A percentile compares a stretch with the other conserved stretches of the same genome.
phyloP scores from a whole-genome alignment of 441 rosid genomes.

The Pelargonium myrrhifolium region DNA sequence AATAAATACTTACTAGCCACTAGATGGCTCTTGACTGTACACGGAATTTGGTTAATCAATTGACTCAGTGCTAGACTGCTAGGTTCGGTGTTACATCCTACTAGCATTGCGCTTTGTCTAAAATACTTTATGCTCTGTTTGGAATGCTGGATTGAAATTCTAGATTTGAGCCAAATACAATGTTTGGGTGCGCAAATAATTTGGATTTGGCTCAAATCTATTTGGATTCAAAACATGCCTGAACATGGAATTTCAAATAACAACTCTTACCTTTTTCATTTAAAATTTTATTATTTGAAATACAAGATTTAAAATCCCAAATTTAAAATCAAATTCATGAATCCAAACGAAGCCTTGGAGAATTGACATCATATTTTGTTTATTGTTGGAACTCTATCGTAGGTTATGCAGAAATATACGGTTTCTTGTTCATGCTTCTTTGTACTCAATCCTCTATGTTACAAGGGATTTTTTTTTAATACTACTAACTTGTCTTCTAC shows the following conservation, averaged over 20 bases:
- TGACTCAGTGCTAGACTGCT: constrained; percentile 5
- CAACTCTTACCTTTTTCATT: no score
- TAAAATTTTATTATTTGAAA: no score
- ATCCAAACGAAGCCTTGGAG: background rate
- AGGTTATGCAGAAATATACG: constrained; percentile 4
- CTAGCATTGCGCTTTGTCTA: background rate
- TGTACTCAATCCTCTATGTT: background rate
- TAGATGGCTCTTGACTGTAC: constrained; percentile 6
- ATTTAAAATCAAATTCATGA: no score
- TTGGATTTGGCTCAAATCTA: no score
- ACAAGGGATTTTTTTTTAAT: background rate
- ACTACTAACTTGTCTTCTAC: constrained; percentile 12
- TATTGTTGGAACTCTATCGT: background rate
- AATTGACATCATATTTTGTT: constrained; percentile 1
- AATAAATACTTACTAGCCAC: background rate
- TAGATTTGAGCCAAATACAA: no score
- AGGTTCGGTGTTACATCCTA: background rate
- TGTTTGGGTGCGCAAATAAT: no score
- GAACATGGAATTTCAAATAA: no score
- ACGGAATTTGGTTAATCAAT: constrained; percentile 4
- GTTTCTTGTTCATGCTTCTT: background rate
- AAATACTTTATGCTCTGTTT: background rate
- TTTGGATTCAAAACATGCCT: no score
- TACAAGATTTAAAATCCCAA: no score
- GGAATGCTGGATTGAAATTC: no score